phyloP scores from a whole-genome alignment of 2,329 filamentous ascomycete genomes.

The Cryphonectria parasitica region DNA sequence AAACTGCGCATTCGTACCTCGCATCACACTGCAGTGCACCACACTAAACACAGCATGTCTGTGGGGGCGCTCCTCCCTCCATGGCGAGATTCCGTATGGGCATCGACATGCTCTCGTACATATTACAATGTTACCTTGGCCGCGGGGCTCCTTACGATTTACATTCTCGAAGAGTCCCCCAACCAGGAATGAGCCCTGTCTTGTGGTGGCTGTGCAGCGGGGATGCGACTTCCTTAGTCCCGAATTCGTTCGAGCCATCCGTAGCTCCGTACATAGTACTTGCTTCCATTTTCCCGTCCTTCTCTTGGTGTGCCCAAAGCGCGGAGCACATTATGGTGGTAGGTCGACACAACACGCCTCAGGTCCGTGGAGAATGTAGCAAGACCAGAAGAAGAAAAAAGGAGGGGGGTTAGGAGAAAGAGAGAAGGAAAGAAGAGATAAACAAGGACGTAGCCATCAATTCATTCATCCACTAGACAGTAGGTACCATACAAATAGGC shows the following conservation, averaged over 20 bases:
- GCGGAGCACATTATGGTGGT: not conserved
- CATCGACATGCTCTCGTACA: not conserved
- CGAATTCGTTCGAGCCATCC: not conserved
- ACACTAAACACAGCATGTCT: not conserved
- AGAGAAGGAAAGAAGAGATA: not conserved
- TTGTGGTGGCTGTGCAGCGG: not conserved
- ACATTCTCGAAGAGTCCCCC: not conserved
- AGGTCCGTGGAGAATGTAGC: not conserved
- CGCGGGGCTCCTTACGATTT: not conserved
- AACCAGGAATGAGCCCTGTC: not conserved
- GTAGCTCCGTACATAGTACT: not conserved
- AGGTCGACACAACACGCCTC: not conserved
- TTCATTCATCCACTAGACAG: not conserved
- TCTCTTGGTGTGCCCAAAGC: not conserved
- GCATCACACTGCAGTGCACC: constrained; percentile 3
- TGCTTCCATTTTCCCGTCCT: not conserved
- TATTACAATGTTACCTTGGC: not conserved
- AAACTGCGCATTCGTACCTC: not conserved
- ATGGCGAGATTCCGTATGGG: constrained; percentile 11
- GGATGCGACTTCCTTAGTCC: not conserved
- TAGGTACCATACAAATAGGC: not conserved
- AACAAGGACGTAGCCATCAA: not conserved
- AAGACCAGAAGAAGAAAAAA: not conserved
- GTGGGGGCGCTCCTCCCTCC: not conserved
- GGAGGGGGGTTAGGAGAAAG: too few relatives aligned